Percentiles rank a stretch among this genome's conserved stretches.
These are phyloP conservation scores for Maudiozyma barnettii DNA, from an alignment of 805 yeast species.

Conservation along the genomic window DNA sequence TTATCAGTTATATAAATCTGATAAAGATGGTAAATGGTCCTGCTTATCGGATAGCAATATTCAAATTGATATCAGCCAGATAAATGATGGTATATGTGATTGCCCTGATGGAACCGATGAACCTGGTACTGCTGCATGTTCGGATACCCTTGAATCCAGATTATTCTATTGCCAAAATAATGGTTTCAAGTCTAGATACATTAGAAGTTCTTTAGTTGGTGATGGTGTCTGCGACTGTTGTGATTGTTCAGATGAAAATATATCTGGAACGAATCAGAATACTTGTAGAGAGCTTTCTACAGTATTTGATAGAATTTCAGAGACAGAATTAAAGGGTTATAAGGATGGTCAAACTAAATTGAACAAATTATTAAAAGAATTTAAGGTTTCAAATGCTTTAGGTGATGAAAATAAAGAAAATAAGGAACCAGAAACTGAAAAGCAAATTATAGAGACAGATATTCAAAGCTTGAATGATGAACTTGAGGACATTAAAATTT, in stretches of 20 bases:
- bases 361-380: conserved; percentile 14
- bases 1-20: conserved; percentile 20
- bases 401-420: conserved; percentile 9
- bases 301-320: conserved; percentile 17
- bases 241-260: conserved; percentile 81
- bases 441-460: conserved; percentile 5
- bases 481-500: conserved; percentile 12
- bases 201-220: conserved; percentile 60
- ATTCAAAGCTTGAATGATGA: conserved; percentile 6
- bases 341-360: conserved; percentile 37
- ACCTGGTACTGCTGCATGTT: conserved; percentile 88
- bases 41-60: conserved; percentile 67
- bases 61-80: conserved; percentile 44
- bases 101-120: conserved; percentile 98
- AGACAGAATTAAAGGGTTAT: conserved; percentile 51
- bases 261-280: conserved; percentile 2
- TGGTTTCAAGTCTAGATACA: conserved; percentile 53
- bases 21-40: conserved; percentile 52
- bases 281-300: conserved; percentile 24
- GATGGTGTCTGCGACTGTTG: conserved; percentile 98
- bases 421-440: conserved; percentile 4
- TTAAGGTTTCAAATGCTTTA: conserved; percentile 12
- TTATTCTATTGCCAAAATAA: conserved; percentile 67
- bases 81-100: conserved; percentile 88
- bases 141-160: conserved; percentile 13